Conservation (phyloP, 352 stramenopile species). For the Globisporangium cylindrosporum region DNA sequence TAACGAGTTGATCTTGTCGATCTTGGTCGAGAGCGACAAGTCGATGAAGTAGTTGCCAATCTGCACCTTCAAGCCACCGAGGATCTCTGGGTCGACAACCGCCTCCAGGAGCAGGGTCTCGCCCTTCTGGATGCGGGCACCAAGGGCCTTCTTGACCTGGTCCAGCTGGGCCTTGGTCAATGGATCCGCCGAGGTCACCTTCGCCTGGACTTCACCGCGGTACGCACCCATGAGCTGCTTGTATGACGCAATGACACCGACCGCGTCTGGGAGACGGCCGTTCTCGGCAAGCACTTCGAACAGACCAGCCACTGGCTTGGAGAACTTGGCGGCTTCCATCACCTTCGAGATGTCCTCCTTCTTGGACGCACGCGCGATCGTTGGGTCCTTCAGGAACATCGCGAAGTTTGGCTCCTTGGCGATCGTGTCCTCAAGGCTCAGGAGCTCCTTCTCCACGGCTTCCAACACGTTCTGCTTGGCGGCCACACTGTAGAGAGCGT, state of each 20-base stretch:
- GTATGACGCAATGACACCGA: slow-evolving; percentile 88
- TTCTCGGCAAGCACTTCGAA: slow-evolving; percentile 97
- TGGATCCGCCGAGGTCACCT: slow-evolving; percentile 94
- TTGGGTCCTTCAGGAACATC: slow-evolving; percentile 95
- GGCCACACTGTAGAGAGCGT: slow-evolving; percentile 95
- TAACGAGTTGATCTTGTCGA: slow-evolving; percentile 93
- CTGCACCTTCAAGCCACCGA: slow-evolving; percentile 96
- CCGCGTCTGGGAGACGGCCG: slow-evolving; percentile 88
- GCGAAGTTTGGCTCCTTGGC: slow-evolving; percentile 88
- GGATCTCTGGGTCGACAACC: slow-evolving; percentile 92
- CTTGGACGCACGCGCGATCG: slow-evolving; percentile 94
- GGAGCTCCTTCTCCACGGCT: slow-evolving; percentile 86
- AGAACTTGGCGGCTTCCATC: slow-evolving; percentile 90
- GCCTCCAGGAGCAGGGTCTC: slow-evolving; percentile 92
- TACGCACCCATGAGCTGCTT: slow-evolving; percentile 95
- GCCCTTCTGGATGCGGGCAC: slow-evolving; percentile 78
- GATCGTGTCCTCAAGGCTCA: slow-evolving; percentile 82
- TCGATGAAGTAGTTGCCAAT: slow-evolving; percentile 98
- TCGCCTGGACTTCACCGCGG: slow-evolving; percentile 93
- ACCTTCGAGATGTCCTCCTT: slow-evolving; percentile 91
- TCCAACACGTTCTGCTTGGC: slow-evolving; percentile 85
- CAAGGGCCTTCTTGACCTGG: slow-evolving; percentile 92
- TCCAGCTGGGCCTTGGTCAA: slow-evolving; percentile 92
- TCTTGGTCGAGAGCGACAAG: slow-evolving; percentile 93
- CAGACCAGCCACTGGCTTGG: slow-evolving; percentile 92